These are phyloP conservation scores for Xylaria polymorpha DNA, from an alignment of 2,329 filamentous ascomycete species.

Conservation along the genomic window DNA sequence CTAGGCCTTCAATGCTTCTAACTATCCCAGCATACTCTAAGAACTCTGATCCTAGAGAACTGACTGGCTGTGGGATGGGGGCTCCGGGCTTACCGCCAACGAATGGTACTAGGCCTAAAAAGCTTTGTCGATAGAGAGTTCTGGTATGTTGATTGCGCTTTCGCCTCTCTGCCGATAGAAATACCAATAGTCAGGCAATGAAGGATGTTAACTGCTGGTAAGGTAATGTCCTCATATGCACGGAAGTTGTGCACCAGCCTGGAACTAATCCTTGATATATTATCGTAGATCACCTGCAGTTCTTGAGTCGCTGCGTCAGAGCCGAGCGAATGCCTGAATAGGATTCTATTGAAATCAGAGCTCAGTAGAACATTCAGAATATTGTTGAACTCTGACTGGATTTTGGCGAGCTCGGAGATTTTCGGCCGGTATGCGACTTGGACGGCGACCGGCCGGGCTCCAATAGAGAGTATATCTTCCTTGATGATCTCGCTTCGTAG, in stretches of 20 bases:
- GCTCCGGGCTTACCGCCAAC: slow-evolving; percentile 59
- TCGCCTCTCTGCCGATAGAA: slow-evolving; percentile 67
- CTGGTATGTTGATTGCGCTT: slow-evolving; percentile 16
- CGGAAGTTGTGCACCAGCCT: slow-evolving; percentile 77
- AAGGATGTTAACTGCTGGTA: slow-evolving; percentile 81
- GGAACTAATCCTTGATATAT: slow-evolving; percentile 74
- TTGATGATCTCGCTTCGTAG: slow-evolving; percentile 73
- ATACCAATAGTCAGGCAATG: slow-evolving; percentile 82
- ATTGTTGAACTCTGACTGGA: slow-evolving; percentile 87
- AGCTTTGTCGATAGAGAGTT: slow-evolving; percentile 51
- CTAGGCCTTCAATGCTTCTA: slow-evolving; percentile 61
- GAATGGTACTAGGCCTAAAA: slow-evolving; percentile 64
- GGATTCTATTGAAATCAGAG: slow-evolving; percentile 56
- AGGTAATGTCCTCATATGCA: slow-evolving; percentile 86
- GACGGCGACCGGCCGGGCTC: slow-evolving; percentile 72
- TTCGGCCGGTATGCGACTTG: slow-evolving; percentile 77
- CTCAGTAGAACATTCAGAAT: slow-evolving; percentile 73
- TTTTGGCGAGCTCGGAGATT: slow-evolving; percentile 71
- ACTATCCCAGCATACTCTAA: slow-evolving; percentile 61
- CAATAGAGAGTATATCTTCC: slow-evolving; percentile 71
- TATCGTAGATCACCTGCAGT: slow-evolving; percentile 63
- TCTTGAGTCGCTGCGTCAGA: slow-evolving; percentile 55
- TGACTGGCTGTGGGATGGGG: slow-evolving; percentile 40
- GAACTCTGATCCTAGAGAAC: slow-evolving; percentile 59
- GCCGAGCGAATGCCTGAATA: slow-evolving; percentile 51